Conservation (phyloP, 1,284 basidiomycete species). For the Tranzscheliella williamsii region DNA sequence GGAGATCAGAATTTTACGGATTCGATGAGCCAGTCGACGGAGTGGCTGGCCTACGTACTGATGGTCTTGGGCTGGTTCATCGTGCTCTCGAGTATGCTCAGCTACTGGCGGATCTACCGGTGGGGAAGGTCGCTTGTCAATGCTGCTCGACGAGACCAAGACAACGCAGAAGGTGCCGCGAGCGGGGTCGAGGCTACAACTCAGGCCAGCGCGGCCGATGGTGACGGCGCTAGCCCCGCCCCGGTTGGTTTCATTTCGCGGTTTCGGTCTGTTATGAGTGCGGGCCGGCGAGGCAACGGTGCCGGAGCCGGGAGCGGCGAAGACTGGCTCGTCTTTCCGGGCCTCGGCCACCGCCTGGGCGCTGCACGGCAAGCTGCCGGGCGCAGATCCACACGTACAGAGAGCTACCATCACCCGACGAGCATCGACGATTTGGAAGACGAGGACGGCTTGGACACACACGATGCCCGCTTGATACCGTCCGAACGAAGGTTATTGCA, state of each 20-base stretch:
- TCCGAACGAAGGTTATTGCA: conserved; percentile 37
- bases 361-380: background rate
- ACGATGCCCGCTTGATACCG: conserved; percentile 21
- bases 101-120: conserved; percentile 67
- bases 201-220: conserved; percentile 1
- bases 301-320: conserved; percentile 17
- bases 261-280: conserved; percentile 17
- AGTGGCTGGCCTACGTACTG: conserved; percentile 85
- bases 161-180: conserved; percentile 1
- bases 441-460: conserved; percentile 21
- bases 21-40: conserved; percentile 65
- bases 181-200: background rate
- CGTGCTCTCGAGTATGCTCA: conserved; percentile 69
- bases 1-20: conserved; percentile 62
- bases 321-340: conserved; percentile 54
- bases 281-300: background rate
- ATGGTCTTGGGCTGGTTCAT: conserved; percentile 93
- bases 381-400: background rate
- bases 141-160: conserved; percentile 41
- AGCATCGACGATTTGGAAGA: conserved; percentile 34
- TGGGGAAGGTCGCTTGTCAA: conserved; percentile 52
- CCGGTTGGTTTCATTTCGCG: conserved; percentile 33
- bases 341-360: conserved; percentile 22
- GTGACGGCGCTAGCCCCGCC: conserved; percentile 1
- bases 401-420: conserved; percentile 21